Conservation (phyloP, 306 rosid genomes). For the Casuarina glauca region DNA sequence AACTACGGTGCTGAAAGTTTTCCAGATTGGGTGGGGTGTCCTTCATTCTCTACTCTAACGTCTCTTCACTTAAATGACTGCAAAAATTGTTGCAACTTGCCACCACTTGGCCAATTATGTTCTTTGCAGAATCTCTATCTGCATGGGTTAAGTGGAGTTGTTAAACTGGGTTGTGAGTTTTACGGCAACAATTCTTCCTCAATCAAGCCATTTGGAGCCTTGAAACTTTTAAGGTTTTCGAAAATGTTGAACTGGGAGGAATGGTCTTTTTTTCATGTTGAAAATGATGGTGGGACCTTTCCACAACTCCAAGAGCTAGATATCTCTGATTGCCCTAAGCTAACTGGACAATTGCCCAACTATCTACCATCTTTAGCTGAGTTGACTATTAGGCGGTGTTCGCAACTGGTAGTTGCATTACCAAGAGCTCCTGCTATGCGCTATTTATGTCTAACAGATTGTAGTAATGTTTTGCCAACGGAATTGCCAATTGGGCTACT, state of each 20-base stretch:
- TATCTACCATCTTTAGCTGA: background rate
- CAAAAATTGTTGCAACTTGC: background rate
- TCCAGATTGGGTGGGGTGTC: conserved; percentile 30
- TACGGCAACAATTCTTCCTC: conserved; percentile 1
- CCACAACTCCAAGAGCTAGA: background rate
- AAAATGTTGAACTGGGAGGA: background rate
- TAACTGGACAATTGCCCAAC: background rate
- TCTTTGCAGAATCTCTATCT: conserved; percentile 23
- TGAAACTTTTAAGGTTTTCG: background rate
- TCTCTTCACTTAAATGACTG: background rate
- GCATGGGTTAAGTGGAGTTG: background rate
- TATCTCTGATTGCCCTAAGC: background rate
- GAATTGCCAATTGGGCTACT: background rate
- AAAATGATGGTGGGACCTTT: background rate
- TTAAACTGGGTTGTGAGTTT: background rate
- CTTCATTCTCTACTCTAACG: conserved; percentile 13
- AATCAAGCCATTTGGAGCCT: background rate
- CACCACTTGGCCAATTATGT: background rate
- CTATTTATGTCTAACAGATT: background rate
- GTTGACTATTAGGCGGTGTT: background rate
- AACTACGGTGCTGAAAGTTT: conserved; percentile 6
- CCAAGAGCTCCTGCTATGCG: background rate
- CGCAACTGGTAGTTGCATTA: background rate
- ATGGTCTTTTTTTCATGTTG: background rate
- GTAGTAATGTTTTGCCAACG: background rate